Evolutionary conservation across 768 basidiomycete species (phyloP), one percentile per base, ranked within the genome.

Genomic region (Kwoniella botswanensis): DNA sequence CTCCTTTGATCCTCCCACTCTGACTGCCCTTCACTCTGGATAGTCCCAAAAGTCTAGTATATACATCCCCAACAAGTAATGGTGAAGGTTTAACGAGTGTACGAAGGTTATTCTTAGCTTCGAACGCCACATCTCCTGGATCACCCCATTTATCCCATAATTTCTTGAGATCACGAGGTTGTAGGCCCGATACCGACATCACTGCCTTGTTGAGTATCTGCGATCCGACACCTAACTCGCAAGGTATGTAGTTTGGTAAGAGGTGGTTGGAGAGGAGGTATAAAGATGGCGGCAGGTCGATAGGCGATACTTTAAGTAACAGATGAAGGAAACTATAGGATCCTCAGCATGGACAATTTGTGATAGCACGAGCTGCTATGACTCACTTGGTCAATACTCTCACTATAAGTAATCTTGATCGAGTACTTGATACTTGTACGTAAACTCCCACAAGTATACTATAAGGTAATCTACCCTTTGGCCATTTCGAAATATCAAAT

Each of bases 71-170:
- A 35, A 93, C 80, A 0, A 82, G 67, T 7, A 84, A 63, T 1
- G 83, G 82, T 18, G 72, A 68, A 1, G 84, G 84, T 22, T 71
- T 73, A 62, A 83, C 76, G 29, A 83, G 67, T 7, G 82, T 83
- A 55, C 79, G 63, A 13, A 83, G 72, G 65, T 81, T 83, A 17
- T 70, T 72, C 79, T 91, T 93, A 11, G 93, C 93, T 68, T 89
- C 88, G 76, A 89, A 93, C 1, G 94, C 94, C 9, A 94, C 92
- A 79, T 94, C 93, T 0, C 94, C 94, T 26, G 89, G 87, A 83
- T 97, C 94, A 4, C 94, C 94, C 43, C 86, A 88, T 55, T 87
- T 84, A 72, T 89, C 90, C 81, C 92, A 92, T 15, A 84, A 73
- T 42, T 77, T 74, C 42, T 79, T 76, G 13, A 84, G 65, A 15